A percentile compares a stretch with the other conserved stretches of the same genome.
Evolutionary conservation across 1,139 yeast species (phyloP).

Genomic region (Geotrichum restrictum): DNA sequence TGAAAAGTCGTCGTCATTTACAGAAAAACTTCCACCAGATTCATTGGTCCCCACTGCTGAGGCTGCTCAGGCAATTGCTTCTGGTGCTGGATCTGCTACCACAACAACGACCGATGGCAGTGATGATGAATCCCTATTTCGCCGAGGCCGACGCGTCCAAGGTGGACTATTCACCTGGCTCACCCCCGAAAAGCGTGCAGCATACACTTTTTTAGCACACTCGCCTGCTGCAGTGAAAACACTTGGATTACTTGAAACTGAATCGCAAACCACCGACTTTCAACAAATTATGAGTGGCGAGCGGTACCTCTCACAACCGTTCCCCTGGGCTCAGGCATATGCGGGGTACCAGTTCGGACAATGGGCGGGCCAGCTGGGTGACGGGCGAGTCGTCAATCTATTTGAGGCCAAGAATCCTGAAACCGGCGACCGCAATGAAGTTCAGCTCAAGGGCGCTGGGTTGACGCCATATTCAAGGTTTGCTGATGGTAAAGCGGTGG

Average conservation of each 20-base stretch:
- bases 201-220: slow-evolving; percentile 53
- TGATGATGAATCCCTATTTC: slow-evolving; percentile 30
- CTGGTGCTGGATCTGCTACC: no score
- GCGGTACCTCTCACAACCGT: slow-evolving; percentile 42
- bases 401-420: slow-evolving; percentile 56
- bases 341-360: slow-evolving; percentile 96
- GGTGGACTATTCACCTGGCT: slow-evolving; percentile 52
- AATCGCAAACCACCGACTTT: slow-evolving; percentile 45
- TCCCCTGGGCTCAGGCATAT: slow-evolving; percentile 86
- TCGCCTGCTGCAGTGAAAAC: slow-evolving; percentile 61
- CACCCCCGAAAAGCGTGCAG: slow-evolving; percentile 32
- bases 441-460: slow-evolving; percentile 91
- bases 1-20: slow-evolving; percentile 48
- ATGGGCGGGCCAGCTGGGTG: slow-evolving; percentile 97
- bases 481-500: slow-evolving; percentile 94
- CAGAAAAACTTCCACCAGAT: slow-evolving; percentile 56
- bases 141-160: slow-evolving; percentile 63
- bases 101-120: no score
- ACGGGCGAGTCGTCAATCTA: slow-evolving; percentile 81
- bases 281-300: slow-evolving; percentile 63
- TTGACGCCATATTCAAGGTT: slow-evolving; percentile 86
- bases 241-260: slow-evolving; percentile 48
- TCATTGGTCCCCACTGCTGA: slow-evolving; percentile 50
- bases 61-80: slow-evolving; percentile 45
- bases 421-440: slow-evolving; percentile 48